phyloP scores from a whole-genome alignment of 371 early-diverging fungal genomes.

The Mortierella sp. region DNA sequence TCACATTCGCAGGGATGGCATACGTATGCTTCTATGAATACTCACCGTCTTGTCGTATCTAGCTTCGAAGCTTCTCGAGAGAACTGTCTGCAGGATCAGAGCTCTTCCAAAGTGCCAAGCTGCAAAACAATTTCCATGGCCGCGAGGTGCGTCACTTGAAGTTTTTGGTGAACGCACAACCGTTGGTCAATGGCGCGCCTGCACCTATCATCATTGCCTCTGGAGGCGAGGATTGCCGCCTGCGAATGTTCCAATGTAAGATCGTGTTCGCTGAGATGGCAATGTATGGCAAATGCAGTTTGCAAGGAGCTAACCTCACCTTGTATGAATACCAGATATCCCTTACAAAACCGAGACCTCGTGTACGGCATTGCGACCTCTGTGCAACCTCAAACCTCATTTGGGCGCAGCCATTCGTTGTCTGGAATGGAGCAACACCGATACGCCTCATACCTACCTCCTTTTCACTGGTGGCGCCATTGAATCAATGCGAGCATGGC shows the following conservation, averaged over 20 bases:
- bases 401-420: conserved; percentile 47
- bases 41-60: neutral
- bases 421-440: conserved; percentile 45
- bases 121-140: conserved; percentile 67
- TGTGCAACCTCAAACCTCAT: conserved; percentile 49
- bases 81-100: conserved; percentile 56
- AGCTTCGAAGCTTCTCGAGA: conserved; percentile 62
- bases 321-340: too few relatives aligned
- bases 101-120: conserved; percentile 61
- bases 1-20: too few relatives aligned
- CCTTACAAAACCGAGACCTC: conserved; percentile 50
- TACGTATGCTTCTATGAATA: neutral
- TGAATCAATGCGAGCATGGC: conserved; percentile 58
- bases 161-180: conserved; percentile 38
- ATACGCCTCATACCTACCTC: conserved; percentile 33
- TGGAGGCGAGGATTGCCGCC: conserved; percentile 35
- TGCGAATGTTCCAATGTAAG: conserved; percentile 53
- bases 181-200: conserved; percentile 28
- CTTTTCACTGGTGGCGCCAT: conserved; percentile 64
- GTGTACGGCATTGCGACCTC: conserved; percentile 39
- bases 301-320: conserved; percentile 23
- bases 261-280: conserved; percentile 49
- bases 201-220: conserved; percentile 40
- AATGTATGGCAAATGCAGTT: neutral
- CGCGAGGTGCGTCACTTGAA: conserved; percentile 66